Evolutionary conservation across 768 basidiomycete species (phyloP).

Genomic region (Daedaleopsis sinensis): DNA sequence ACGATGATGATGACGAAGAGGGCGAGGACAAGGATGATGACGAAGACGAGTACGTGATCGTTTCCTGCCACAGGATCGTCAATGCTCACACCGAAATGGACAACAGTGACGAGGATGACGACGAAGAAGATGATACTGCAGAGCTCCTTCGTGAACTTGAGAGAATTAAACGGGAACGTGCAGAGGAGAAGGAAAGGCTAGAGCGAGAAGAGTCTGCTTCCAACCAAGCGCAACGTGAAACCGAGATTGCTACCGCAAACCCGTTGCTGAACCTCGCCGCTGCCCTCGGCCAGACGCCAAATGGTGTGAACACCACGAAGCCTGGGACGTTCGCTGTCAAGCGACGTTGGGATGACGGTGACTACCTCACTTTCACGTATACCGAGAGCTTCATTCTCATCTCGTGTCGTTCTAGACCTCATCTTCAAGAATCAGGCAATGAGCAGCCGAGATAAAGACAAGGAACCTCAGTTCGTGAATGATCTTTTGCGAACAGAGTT

Average conservation of each 20-base stretch:
- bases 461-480: conserved; percentile 87
- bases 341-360: conserved; percentile 94
- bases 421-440: conserved; percentile 99
- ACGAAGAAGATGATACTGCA: conserved; percentile 89
- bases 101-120: conserved; percentile 42
- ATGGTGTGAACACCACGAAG: conserved; percentile 69
- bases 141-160: conserved; percentile 96
- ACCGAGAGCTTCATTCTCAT: neutral
- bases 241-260: conserved; percentile 84
- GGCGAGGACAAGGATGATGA: conserved; percentile 39
- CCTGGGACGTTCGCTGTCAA: conserved; percentile 91
- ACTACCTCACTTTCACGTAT: conserved; percentile 24
- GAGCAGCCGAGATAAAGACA: conserved; percentile 59
- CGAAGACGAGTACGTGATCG: conserved; percentile 46
- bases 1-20: conserved; percentile 76
- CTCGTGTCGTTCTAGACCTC: conserved; percentile 56
- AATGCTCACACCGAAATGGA: neutral
- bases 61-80: neutral
- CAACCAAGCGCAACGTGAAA: conserved; percentile 66
- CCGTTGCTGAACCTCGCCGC: conserved; percentile 91
- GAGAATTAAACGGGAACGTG: conserved; percentile 95
- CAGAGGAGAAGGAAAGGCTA: conserved; percentile 85
- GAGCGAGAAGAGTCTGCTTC: conserved; percentile 75
- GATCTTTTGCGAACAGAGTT: conserved; percentile 93
- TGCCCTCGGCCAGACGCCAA: conserved; percentile 77